Conservation (phyloP, 2,329 filamentous ascomycete genomes). For the Calonectria pseudoturangicola region DNA sequence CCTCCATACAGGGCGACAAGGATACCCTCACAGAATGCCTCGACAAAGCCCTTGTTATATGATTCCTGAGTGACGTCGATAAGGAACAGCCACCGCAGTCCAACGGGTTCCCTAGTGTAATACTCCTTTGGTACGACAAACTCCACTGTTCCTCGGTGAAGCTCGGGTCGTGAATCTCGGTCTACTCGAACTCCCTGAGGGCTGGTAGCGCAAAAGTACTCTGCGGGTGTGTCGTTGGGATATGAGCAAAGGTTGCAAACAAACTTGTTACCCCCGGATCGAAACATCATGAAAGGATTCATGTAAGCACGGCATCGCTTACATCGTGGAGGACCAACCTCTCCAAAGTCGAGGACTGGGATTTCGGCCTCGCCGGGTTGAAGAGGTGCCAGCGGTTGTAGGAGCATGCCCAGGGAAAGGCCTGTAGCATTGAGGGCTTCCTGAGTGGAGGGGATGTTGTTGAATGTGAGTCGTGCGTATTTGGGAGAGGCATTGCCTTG, state of each 20-base stretch:
- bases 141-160: constrained; percentile 94
- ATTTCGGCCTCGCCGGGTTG: constrained; percentile 91
- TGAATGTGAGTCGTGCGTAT: constrained; percentile 92
- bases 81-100: constrained; percentile 90
- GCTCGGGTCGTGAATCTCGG: constrained; percentile 89
- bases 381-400: constrained; percentile 90
- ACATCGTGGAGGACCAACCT: constrained; percentile 91
- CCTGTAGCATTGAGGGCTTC: constrained; percentile 88
- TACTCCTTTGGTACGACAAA: constrained; percentile 99
- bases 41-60: constrained; percentile 91
- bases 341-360: constrained; percentile 96
- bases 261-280: constrained; percentile 94
- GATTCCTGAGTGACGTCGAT: constrained; percentile 96
- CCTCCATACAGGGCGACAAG: constrained; percentile 87
- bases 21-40: constrained; percentile 93
- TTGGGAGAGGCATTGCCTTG: constrained; percentile 98
- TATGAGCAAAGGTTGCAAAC: constrained; percentile 99
- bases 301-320: constrained; percentile 96
- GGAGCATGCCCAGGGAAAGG: constrained; percentile 88
- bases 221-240: constrained; percentile 92
- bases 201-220: constrained; percentile 95
- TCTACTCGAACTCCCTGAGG: constrained; percentile 91
- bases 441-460: constrained; percentile 89
- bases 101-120: constrained; percentile 95
- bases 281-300: constrained; percentile 99